Base-by-base conservation (phyloP, 352 stramenopile species). In the Phytopythium aichiense region DNA sequence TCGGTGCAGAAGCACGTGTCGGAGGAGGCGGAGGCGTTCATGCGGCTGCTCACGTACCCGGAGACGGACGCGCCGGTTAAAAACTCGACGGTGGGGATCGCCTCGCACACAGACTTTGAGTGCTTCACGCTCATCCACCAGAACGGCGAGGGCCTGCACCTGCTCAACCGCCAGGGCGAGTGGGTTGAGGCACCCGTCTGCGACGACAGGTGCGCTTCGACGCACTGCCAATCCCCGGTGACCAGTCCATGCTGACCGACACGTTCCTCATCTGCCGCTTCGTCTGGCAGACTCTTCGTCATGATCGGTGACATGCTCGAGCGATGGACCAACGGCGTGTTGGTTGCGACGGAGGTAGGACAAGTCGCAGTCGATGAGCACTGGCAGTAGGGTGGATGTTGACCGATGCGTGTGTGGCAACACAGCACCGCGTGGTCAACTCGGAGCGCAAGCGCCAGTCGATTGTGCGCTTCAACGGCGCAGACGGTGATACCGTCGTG, bases 101-200 rank as follows among this genome's bases (percentile, higher is more conserved):
- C 83, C 5, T 89, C 83, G 22, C 85, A 94, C 66, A 94, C 85
- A 38, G 85, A 92, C 58, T 92, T 92, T 60, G 85, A 94, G 68
- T 91, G 79, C 57, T 92, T 94, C 48, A 94, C 83, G 28, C 82
- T 92, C 60, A 91, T 94, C 63, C 85, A 94, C 58, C 85, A 94
- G 61, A 93, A 91, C 52, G 84, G 77, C 37, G 66, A 79, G 40
- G 85, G 85, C 0, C 56, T 94, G 60, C 83, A 94, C 59, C 59
- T 94, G 64, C 52, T 76, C 23, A 82, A 79, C 48, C 81, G 79
- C 52, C 69, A 77, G 23, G 81, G 80, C 22, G 30, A 69, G 31
- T 94, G 85, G 85, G 72, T 91, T 54, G 67, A 92, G 72, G 81
- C 83, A 12, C 85, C 85, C 4, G 80, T 88, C 22, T 83, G 73